phyloP scores from a whole-genome alignment of 257 asterid genomes.

The Ilex aquifolium region DNA sequence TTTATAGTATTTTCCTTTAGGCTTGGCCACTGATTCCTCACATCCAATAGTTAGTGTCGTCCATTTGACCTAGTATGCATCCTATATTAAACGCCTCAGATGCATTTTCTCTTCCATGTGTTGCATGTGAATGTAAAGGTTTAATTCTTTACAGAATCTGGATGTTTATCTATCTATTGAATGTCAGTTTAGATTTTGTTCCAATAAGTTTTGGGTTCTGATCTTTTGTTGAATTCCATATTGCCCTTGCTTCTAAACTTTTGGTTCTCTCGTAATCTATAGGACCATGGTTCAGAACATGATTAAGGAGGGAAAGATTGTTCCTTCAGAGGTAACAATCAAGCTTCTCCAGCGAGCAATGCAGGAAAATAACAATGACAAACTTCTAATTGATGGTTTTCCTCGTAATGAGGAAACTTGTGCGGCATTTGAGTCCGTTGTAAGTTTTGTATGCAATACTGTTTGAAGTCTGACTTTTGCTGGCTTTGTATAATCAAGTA shows the following conservation, averaged over 20 bases:
- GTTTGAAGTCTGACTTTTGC: neutral
- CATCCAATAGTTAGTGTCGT: too few relatives aligned
- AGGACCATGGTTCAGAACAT: conserved; percentile 3
- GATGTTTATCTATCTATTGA: too few relatives aligned
- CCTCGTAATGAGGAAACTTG: conserved; percentile 1
- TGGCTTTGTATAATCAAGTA: neutral
- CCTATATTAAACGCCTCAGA: neutral
- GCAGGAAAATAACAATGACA: neutral
- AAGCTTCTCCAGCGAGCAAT: neutral
- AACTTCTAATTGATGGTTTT: neutral
- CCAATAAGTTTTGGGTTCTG: too few relatives aligned
- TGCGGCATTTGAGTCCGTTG: conserved; percentile 3
- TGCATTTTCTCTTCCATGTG: neutral
- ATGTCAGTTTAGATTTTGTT: too few relatives aligned
- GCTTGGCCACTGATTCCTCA: too few relatives aligned
- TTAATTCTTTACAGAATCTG: too few relatives aligned
- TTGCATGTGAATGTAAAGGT: neutral
- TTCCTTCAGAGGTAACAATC: conserved; percentile 4
- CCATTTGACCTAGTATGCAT: too few relatives aligned
- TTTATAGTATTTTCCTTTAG: too few relatives aligned
- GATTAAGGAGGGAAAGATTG: conserved; percentile 2
- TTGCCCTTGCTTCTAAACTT: neutral
- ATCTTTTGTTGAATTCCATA: too few relatives aligned
- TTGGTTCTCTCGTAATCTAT: neutral
- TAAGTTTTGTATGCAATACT: neutral